Conservation (phyloP, 768 basidiomycete species). For the Scleroderma citrinum region DNA sequence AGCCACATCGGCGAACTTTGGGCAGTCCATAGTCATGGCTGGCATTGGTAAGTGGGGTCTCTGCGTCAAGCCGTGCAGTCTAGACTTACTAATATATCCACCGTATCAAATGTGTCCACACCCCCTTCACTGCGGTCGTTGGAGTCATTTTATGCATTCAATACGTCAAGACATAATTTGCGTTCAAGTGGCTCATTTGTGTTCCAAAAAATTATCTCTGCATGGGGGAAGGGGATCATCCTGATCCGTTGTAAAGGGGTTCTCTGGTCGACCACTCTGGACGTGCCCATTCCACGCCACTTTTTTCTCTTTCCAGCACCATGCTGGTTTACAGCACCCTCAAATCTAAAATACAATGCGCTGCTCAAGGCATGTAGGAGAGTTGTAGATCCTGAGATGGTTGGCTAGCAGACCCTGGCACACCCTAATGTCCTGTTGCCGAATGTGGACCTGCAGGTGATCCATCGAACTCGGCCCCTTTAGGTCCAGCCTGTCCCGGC, state of each 20-base stretch:
- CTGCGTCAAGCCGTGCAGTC: neutral
- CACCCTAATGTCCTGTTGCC: neutral
- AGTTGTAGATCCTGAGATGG: neutral
- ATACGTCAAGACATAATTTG: no score
- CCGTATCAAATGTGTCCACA: no score
- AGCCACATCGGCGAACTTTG: neutral
- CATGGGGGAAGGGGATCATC: neutral
- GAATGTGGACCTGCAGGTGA: neutral
- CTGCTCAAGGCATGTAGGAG: neutral
- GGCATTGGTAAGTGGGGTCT: neutral
- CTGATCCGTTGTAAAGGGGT: neutral
- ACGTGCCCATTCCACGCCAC: neutral
- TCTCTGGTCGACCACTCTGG: neutral
- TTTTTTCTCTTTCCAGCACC: neutral
- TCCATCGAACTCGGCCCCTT: neutral
- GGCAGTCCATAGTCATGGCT: neutral
- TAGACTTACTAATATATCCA: no score
- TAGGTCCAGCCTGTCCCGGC: neutral
- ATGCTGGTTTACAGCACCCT: neutral
- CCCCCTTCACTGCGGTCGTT: no score
- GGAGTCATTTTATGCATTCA: no score
- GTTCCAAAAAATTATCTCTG: no score
- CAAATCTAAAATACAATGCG: neutral
- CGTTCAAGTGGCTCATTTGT: no score
- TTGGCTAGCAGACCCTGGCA: neutral